phyloP scores from a whole-genome alignment of 2,329 filamentous ascomycete species.

The Tolypocladium tropicale region DNA sequence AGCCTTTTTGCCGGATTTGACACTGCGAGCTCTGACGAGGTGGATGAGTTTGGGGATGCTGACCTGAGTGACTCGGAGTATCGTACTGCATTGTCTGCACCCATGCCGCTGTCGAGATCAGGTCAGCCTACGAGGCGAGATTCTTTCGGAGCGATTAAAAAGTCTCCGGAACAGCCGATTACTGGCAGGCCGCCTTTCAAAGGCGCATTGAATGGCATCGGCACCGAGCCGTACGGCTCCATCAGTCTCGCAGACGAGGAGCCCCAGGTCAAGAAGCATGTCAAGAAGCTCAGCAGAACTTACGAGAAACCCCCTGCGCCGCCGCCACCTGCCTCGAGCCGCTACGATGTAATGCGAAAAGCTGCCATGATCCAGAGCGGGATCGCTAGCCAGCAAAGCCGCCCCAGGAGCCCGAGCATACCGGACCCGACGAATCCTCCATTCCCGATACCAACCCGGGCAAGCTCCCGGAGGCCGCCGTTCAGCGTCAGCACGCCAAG shows the following conservation, averaged over 20 bases:
- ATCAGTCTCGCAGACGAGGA: conserved; percentile 27
- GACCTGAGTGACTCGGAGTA: conserved; percentile 59
- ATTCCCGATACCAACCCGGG: conserved; percentile 82
- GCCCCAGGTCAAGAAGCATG: conserved; percentile 8
- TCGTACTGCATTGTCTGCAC: conserved; percentile 54
- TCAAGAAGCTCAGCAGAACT: conserved; percentile 21
- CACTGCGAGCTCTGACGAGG: conserved; percentile 56
- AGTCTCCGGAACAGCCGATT: conserved; percentile 31
- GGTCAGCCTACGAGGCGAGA: conserved; percentile 30
- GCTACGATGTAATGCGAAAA: conserved; percentile 59
- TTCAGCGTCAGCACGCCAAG: conserved; percentile 53
- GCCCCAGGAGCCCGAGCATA: conserved; percentile 55
- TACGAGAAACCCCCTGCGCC: conserved; percentile 27
- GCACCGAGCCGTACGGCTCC: conserved; percentile 35
- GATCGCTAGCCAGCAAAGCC: conserved; percentile 56
- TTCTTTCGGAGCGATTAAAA: conserved; percentile 25
- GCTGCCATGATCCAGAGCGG: conserved; percentile 74
- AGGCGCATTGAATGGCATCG: conserved; percentile 22
- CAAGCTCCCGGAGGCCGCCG: conserved; percentile 71
- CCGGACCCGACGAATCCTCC: conserved; percentile 58
- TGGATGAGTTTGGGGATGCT: conserved; percentile 49
- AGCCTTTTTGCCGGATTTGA: conserved; percentile 85
- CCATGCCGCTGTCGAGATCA: conserved; percentile 36
- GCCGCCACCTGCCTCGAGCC: conserved; percentile 23
- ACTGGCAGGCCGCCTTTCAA: conserved; percentile 15